These are phyloP conservation scores for Phylloporus sp. DNA, from an alignment of 768 basidiomycete genomes.

Conservation along the genomic window DNA sequence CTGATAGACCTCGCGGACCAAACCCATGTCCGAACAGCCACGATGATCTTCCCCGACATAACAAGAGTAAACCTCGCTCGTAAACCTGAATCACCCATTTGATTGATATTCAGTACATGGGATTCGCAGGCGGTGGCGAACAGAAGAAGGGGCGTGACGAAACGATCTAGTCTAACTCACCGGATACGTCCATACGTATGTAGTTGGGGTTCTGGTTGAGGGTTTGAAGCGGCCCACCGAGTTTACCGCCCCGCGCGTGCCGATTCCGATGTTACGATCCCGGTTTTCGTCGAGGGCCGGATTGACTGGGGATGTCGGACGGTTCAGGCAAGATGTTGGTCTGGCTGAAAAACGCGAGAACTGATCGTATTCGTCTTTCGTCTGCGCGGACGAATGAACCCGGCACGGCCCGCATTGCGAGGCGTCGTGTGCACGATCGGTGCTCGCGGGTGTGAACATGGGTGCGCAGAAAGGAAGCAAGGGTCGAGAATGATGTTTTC, in stretches of 20 bases:
- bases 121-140: background rate
- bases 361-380: conserved; percentile 1
- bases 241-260: no score
- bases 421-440: conserved; percentile 1
- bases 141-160: conserved; percentile 4
- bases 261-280: conserved; percentile 2
- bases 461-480: background rate
- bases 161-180: background rate
- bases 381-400: background rate
- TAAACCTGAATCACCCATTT: no score
- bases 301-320: background rate
- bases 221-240: conserved; percentile 6
- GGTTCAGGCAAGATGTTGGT: background rate
- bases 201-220: background rate
- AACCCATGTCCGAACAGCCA: no score
- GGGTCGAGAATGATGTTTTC: background rate
- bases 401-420: background rate
- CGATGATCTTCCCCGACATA: no score
- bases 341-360: background rate
- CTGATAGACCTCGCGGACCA: no score
- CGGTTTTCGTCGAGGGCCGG: conserved; percentile 13
- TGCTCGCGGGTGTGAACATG: conserved; percentile 2
- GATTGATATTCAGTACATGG: no score
- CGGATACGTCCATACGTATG: no score
- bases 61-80: no score